A percentile compares a stretch with the other conserved stretches of the same genome.
These are phyloP conservation scores for Dictyostelium capitatum DNA, from an alignment of 78 protist genomes.

Conservation along the genomic window DNA sequence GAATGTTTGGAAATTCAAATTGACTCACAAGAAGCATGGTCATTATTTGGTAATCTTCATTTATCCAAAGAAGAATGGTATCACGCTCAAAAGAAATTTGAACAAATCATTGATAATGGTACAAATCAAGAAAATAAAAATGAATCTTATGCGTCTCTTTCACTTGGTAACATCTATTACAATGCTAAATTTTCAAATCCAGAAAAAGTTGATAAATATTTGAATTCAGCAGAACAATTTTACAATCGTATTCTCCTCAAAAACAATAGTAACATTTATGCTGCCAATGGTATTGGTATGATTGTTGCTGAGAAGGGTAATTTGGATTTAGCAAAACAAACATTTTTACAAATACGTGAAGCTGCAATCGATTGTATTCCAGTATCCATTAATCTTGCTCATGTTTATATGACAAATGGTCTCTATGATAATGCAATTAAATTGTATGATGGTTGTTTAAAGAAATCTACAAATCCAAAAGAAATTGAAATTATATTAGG, in stretches of 20 bases:
- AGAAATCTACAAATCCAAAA: slow-evolving; percentile 39
- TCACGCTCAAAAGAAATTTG: slow-evolving; percentile 84
- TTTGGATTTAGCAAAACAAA: slow-evolving; percentile 54
- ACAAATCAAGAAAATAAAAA: slow-evolving; percentile 17
- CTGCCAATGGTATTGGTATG: slow-evolving; percentile 90
- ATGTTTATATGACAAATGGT: slow-evolving; percentile 38
- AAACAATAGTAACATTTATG: slow-evolving; percentile 82
- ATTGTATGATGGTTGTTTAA: slow-evolving; percentile 82
- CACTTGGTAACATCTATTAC: slow-evolving; percentile 76
- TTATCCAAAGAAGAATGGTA: slow-evolving; percentile 78
- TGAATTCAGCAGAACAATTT: slow-evolving; percentile 50
- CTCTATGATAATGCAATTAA: slow-evolving; percentile 60
- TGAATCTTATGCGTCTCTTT: slow-evolving; percentile 78
- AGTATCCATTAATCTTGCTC: slow-evolving; percentile 52
- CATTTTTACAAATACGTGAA: slow-evolving; percentile 81
- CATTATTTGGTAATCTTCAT: slow-evolving; percentile 75
- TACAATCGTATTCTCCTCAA: slow-evolving; percentile 49
- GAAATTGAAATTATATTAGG: slow-evolving; percentile 30
- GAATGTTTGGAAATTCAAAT: slow-evolving; percentile 49
- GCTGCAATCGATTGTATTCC: slow-evolving; percentile 42
- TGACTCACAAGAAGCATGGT: slow-evolving; percentile 65
- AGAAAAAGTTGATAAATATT: slow-evolving; percentile 50
- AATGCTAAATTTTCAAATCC: slow-evolving; percentile 33
- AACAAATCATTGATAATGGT: slow-evolving; percentile 44
- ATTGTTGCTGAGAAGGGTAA: slow-evolving; percentile 81